Conservation (phyloP, 2,329 filamentous ascomycete genomes). For the Akanthomyces muscarius region DNA sequence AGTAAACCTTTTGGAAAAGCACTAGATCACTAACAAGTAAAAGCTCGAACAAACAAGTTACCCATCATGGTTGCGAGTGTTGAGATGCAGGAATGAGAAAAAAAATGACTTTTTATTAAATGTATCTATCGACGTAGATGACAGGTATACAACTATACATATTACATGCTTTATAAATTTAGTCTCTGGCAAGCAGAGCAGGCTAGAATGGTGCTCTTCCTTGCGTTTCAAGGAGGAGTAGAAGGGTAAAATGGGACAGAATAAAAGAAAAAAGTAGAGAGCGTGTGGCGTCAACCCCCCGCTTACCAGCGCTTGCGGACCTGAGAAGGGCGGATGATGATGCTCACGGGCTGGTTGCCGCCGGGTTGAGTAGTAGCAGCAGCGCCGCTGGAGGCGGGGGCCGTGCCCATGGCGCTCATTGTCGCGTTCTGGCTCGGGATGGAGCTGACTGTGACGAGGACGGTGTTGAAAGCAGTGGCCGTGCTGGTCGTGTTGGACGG, state of each 20-base stretch:
- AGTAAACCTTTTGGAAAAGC: no score
- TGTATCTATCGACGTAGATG: slow-evolving; percentile 4
- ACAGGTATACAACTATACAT: background rate
- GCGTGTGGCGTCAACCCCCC: background rate
- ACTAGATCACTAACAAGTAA: no score
- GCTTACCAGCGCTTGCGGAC: slow-evolving; percentile 2
- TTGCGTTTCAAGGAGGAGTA: background rate
- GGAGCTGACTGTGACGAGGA: slow-evolving; percentile 29
- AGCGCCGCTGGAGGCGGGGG: background rate
- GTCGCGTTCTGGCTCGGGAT: background rate
- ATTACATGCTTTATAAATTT: slow-evolving; percentile 8
- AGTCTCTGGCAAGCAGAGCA: background rate
- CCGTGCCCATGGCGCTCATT: background rate
- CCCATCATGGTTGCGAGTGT: no score
- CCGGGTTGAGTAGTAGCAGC: background rate
- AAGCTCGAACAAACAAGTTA: no score
- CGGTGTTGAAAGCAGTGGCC: slow-evolving; percentile 35
- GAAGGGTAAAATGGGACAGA: background rate
- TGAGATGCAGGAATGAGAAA: background rate
- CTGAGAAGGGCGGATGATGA: background rate
- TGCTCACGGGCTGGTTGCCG: background rate
- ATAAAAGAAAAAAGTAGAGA: background rate
- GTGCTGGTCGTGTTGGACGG: slow-evolving; percentile 28
- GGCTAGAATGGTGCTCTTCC: background rate
- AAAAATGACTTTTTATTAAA: slow-evolving; percentile 4